Percentiles rank a stretch among this genome's conserved stretches.
Evolutionary conservation across 768 basidiomycete species (phyloP).

Genomic region (Hortiboletus campestris): DNA sequence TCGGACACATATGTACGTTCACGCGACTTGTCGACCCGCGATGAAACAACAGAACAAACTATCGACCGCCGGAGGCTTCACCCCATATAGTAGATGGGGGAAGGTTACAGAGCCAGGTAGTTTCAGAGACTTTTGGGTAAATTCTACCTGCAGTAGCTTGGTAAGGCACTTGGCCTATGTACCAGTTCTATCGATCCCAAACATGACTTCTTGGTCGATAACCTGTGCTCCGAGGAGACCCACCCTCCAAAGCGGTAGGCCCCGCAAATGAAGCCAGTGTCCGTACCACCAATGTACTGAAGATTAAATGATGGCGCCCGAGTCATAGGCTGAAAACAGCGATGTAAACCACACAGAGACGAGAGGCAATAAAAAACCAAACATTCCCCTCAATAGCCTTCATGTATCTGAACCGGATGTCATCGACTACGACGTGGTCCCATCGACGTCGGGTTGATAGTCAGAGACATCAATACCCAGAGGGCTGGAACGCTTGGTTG

Average conservation of each 20-base stretch:
- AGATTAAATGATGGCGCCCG: conserved; percentile 31
- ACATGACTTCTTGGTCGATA: too few species aligned
- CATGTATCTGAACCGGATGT: conserved; percentile 57
- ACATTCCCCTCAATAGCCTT: conserved; percentile 69
- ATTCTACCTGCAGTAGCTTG: too few species aligned
- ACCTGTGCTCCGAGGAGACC: too few species aligned
- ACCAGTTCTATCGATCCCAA: too few species aligned
- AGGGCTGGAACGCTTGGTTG: conserved; percentile 36
- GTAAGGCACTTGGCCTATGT: too few species aligned
- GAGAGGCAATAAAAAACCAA: conserved; percentile 7
- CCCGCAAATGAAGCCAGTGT: conserved; percentile 56
- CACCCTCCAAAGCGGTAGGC: conserved; percentile 43
- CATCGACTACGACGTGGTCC: conserved; percentile 51
- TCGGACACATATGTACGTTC: too few species aligned
- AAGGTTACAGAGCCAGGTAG: too few species aligned
- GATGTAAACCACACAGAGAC: not conserved
- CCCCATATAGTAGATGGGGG: too few species aligned
- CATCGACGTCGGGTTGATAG: conserved; percentile 50
- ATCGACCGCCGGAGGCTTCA: too few species aligned
- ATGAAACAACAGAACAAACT: too few species aligned
- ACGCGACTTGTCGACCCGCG: too few species aligned
- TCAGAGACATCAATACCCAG: conserved; percentile 56
- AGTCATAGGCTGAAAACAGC: conserved; percentile 19
- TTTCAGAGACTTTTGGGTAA: too few species aligned
- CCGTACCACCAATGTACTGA: conserved; percentile 56